Percentiles rank a stretch among this genome's conserved stretches.
Evolutionary conservation across 2,329 filamentous ascomycete genomes (phyloP).

Genomic region (Arthrobotrys megalospora): DNA sequence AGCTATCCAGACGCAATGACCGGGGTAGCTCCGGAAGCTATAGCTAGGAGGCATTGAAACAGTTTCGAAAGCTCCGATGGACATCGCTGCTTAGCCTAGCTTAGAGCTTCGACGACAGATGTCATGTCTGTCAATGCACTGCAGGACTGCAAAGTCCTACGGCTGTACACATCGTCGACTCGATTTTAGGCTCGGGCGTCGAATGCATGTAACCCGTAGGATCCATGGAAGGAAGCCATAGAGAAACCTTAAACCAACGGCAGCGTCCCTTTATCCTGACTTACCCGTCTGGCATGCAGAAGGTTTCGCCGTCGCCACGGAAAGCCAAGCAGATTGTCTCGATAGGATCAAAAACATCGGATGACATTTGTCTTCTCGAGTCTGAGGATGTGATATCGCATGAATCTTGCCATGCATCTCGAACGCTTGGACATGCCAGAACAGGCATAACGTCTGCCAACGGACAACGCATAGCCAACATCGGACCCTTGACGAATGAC

Average conservation of each 20-base stretch:
- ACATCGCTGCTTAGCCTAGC: constrained; percentile 25
- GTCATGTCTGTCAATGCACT: constrained; percentile 11
- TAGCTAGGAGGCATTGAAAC: constrained; percentile 12
- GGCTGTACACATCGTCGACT: constrained; percentile 11
- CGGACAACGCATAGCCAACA: constrained; percentile 48
- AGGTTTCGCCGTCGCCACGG: constrained; percentile 35
- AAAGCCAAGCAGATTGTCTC: constrained; percentile 5
- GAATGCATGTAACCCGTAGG: constrained; percentile 23
- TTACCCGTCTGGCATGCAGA: constrained; percentile 40
- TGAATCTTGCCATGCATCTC: constrained; percentile 43
- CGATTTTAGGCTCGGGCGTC: constrained; percentile 24
- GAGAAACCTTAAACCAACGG: constrained; percentile 37
- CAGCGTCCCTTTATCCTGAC: constrained; percentile 29
- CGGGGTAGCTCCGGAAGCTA: constrained; percentile 28
- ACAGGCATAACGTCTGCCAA: constrained; percentile 48
- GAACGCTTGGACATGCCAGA: constrained; percentile 54
- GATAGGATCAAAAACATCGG: constrained; percentile 46
- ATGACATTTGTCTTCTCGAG: constrained; percentile 38
- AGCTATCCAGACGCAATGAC: constrained; percentile 26
- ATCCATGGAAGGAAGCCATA: constrained; percentile 12
- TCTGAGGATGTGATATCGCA: constrained; percentile 44
- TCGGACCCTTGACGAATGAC: constrained; percentile 3
- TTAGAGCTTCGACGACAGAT: constrained; percentile 16
- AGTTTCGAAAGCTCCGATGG: constrained; percentile 33
- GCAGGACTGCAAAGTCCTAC: constrained; percentile 29